A percentile compares a stretch with the other conserved stretches of the same genome.
These are phyloP conservation scores for Sugiyamaella valdiviana DNA, from an alignment of 805 yeast genomes.

Conservation along the genomic window DNA sequence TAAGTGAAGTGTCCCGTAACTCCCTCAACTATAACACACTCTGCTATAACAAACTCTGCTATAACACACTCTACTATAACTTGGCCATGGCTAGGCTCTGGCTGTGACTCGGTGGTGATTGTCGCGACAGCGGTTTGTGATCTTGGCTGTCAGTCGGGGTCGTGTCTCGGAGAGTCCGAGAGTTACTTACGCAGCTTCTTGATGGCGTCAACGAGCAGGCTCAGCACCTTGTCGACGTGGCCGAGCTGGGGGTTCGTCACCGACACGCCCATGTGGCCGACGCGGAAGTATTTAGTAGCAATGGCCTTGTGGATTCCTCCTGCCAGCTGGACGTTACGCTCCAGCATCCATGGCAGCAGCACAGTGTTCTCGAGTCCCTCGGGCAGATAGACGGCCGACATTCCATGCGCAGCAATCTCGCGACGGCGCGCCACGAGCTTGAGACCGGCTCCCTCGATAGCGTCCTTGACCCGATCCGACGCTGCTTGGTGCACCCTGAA, in stretches of 20 bases:
- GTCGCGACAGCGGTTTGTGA: not conserved
- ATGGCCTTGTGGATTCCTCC: constrained; percentile 85
- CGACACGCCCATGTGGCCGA: constrained; percentile 94
- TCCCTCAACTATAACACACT: too few species aligned
- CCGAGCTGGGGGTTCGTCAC: constrained; percentile 50
- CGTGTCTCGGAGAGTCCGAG: not conserved
- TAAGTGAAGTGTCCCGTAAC: too few species aligned
- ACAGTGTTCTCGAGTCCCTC: constrained; percentile 65
- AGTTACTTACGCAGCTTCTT: constrained; percentile 15
- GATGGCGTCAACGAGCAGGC: constrained; percentile 38
- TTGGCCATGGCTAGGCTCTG: too few species aligned
- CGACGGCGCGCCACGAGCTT: constrained; percentile 56
- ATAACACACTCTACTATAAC: too few species aligned
- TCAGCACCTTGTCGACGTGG: constrained; percentile 47
- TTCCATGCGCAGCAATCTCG: constrained; percentile 74
- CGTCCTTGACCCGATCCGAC: constrained; percentile 59
- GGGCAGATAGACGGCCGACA: constrained; percentile 80
- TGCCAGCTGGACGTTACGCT: constrained; percentile 70
- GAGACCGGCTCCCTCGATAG: constrained; percentile 54
- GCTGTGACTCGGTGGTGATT: too few species aligned
- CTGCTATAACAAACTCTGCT: too few species aligned
- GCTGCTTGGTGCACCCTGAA: constrained; percentile 56
- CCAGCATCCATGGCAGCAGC: constrained; percentile 49
- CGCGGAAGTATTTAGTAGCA: constrained; percentile 76
- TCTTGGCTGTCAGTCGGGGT: not conserved